A percentile compares a stretch with the other conserved stretches of the same genome.
phyloP scores from a whole-genome alignment of 2,329 filamentous ascomycete genomes.

The Xylaria sp. region DNA sequence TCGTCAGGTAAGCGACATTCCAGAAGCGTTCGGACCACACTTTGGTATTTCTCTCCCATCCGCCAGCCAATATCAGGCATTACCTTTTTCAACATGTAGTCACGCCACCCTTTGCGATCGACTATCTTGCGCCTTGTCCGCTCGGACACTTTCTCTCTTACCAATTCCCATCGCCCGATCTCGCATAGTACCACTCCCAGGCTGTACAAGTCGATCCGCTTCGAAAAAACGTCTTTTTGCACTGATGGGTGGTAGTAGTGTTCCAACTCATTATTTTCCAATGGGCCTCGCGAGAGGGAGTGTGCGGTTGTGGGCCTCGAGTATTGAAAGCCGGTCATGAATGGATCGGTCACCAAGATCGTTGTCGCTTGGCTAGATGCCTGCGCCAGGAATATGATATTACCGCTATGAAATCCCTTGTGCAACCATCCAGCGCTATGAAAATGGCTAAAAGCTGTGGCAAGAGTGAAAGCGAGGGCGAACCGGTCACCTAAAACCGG shows the following conservation, averaged over 20 bases:
- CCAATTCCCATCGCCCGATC: constrained; percentile 30
- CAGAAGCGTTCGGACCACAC: constrained; percentile 27
- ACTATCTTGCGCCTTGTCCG: background rate
- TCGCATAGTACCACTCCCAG: constrained; percentile 33
- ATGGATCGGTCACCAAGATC: constrained; percentile 23
- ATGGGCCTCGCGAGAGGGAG: constrained; percentile 24
- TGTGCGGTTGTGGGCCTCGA: constrained; percentile 22
- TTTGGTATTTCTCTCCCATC: constrained; percentile 34
- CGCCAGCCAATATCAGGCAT: constrained; percentile 34
- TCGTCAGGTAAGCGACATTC: constrained; percentile 28
- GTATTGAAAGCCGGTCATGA: constrained; percentile 36
- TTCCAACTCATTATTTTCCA: constrained; percentile 18
- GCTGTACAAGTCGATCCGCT: constrained; percentile 32
- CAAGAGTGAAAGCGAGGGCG: constrained; percentile 28
- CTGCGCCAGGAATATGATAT: constrained; percentile 28
- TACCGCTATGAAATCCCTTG: constrained; percentile 34
- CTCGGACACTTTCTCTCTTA: constrained; percentile 5
- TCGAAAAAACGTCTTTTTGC: constrained; percentile 9
- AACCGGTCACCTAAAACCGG: constrained; percentile 33
- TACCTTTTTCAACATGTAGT: constrained; percentile 13
- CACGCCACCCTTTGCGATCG: constrained; percentile 17
- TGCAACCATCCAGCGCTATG: constrained; percentile 35
- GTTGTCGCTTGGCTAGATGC: background rate
- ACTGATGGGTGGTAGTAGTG: constrained; percentile 31
- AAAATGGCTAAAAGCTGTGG: constrained; percentile 35